Percentiles rank a stretch among this genome's conserved stretches.
Evolutionary conservation across 179 eudicot species (phyloP).

Genomic region (Actinidia polygama): DNA sequence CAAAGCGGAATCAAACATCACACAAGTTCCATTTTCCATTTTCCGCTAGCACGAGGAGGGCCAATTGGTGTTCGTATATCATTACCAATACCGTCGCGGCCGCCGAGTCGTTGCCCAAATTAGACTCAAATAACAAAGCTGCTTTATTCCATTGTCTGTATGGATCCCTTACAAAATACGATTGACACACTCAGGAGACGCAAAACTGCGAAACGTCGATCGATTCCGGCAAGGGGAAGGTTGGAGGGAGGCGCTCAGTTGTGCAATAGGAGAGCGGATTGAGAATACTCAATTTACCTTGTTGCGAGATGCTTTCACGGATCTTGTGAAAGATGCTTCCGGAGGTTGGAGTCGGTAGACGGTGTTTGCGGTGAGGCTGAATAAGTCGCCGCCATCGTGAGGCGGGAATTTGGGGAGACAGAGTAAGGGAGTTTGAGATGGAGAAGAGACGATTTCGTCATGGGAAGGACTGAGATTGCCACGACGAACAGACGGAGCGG

Average conservation of each 20-base stretch:
- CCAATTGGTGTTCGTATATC: neutral
- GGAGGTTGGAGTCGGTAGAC: neutral
- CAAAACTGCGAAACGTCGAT: neutral
- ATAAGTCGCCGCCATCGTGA: neutral
- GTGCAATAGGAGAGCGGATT: neutral
- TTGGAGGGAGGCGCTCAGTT: neutral
- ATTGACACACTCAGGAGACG: neutral
- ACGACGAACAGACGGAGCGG: constrained; percentile 2
- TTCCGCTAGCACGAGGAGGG: neutral
- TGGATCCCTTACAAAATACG: neutral
- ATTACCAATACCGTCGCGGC: neutral
- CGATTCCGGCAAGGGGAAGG: neutral
- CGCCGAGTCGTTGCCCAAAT: neutral
- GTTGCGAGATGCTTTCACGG: too few species aligned
- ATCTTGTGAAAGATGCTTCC: neutral
- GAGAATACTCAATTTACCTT: neutral
- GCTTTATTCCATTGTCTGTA: neutral
- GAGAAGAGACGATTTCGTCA: neutral
- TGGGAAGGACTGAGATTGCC: constrained; percentile 10
- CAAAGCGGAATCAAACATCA: neutral
- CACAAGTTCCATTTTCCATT: neutral
- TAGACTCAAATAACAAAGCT: neutral
- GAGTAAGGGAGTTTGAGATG: neutral
- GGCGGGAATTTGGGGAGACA: neutral
- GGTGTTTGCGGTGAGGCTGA: neutral